A percentile compares a stretch with the other conserved stretches of the same genome.
phyloP scores from a whole-genome alignment of 2,329 filamentous ascomycete genomes.

The Thielaviopsis ethacetica region DNA sequence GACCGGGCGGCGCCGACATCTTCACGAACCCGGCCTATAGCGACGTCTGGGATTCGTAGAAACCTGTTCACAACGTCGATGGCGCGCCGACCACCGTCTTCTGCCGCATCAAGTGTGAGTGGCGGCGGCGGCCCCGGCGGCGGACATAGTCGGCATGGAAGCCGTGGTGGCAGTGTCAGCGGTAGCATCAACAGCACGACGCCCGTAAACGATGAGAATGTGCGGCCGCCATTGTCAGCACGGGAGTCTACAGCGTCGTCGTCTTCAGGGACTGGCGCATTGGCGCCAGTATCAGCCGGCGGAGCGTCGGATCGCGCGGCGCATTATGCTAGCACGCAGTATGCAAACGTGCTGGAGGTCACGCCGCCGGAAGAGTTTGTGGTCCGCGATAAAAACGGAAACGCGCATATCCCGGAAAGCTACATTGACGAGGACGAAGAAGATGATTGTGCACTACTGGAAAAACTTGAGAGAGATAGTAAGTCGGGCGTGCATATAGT shows the following conservation, averaged over 20 bases:
- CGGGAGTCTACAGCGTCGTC: background rate
- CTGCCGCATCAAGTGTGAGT: slow-evolving; percentile 1
- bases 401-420: slow-evolving; percentile 31
- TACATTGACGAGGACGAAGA: slow-evolving; percentile 34
- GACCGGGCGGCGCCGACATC: background rate
- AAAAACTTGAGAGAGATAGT: slow-evolving; percentile 40
- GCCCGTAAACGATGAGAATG: background rate
- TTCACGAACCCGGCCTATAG: slow-evolving; percentile 5
- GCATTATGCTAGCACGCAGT: background rate
- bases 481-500: slow-evolving; percentile 18
- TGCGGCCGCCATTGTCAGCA: background rate
- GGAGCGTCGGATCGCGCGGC: background rate
- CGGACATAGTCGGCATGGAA: background rate
- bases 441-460: slow-evolving; percentile 37
- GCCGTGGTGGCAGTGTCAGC: background rate
- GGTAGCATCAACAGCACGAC: background rate
- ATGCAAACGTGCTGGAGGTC: slow-evolving; percentile 1
- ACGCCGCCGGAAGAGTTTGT: slow-evolving; percentile 34
- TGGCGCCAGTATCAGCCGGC: background rate
- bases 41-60: slow-evolving; percentile 7
- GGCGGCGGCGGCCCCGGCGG: background rate
- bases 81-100: slow-evolving; percentile 5
- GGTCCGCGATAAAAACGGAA: slow-evolving; percentile 44
- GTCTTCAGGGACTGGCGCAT: background rate
- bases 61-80: slow-evolving; percentile 7